Conservation (phyloP, 805 yeast species). For the Myxozyma vanderwaltii region DNA sequence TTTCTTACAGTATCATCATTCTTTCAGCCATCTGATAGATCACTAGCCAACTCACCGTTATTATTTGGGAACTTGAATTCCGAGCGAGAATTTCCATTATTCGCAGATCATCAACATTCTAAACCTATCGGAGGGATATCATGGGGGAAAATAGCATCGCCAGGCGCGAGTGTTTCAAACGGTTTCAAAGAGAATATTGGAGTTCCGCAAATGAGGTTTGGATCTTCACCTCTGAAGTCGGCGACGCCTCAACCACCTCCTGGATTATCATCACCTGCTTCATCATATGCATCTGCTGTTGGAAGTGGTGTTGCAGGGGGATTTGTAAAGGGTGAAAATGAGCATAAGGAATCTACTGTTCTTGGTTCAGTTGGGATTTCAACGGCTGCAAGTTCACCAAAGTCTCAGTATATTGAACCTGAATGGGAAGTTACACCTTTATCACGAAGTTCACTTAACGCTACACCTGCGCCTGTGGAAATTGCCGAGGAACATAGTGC, state of each 20-base stretch:
- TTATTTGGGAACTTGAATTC: not conserved
- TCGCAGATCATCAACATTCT: no score
- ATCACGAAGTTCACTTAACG: not conserved
- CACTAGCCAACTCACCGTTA: not conserved
- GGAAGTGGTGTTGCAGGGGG: not conserved
- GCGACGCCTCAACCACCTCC: conserved; percentile 2
- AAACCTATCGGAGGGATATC: not conserved
- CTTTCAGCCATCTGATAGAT: not conserved
- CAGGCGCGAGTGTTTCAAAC: not conserved
- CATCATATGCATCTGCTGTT: not conserved
- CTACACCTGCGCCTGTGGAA: not conserved
- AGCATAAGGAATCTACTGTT: not conserved
- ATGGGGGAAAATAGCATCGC: not conserved
- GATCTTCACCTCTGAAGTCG: not conserved
- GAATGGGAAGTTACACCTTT: conserved; percentile 10
- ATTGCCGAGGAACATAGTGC: not conserved
- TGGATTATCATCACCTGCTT: conserved; percentile 1
- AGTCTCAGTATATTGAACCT: not conserved
- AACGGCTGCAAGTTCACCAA: not conserved
- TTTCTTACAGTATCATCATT: no score
- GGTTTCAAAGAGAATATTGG: not conserved
- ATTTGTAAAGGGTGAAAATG: not conserved
- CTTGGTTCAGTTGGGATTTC: not conserved
- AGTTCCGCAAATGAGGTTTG: not conserved
- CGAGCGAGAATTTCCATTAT: not conserved